Percentiles rank a stretch among this genome's conserved stretches.
Conservation (phyloP, 768 basidiomycete species). For the Clavulina sp. region DNA sequence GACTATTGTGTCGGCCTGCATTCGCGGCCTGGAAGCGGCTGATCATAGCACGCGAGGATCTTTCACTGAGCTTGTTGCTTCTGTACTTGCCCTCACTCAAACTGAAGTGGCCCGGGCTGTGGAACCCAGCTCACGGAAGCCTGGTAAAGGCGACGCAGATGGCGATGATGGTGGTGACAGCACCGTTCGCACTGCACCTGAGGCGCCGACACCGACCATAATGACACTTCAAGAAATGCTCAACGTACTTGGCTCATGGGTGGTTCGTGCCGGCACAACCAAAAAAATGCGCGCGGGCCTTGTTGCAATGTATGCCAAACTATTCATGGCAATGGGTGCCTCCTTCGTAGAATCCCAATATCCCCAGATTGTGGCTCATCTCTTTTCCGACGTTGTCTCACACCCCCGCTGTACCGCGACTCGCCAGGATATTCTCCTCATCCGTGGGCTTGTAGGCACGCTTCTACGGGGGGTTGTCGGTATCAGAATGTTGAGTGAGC, state of each 20-base stretch:
- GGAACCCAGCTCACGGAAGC: conserved; percentile 37
- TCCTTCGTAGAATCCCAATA: conserved; percentile 73
- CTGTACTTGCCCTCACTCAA: conserved; percentile 73
- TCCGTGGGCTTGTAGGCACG: conserved; percentile 56
- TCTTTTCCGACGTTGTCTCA: conserved; percentile 61
- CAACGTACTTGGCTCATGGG: conserved; percentile 53
- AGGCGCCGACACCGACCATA: conserved; percentile 48
- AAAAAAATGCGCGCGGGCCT: conserved; percentile 68
- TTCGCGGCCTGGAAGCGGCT: conserved; percentile 60
- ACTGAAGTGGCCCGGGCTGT: conserved; percentile 24
- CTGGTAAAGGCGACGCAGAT: conserved; percentile 36
- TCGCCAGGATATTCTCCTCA: conserved; percentile 57
- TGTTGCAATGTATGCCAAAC: conserved; percentile 70
- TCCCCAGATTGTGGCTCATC: conserved; percentile 54
- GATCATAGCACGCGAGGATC: conserved; percentile 73
- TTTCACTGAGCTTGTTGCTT: conserved; percentile 63
- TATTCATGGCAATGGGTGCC: conserved; percentile 58
- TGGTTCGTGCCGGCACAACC: conserved; percentile 54
- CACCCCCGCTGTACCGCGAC: conserved; percentile 33
- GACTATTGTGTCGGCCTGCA: conserved; percentile 41
- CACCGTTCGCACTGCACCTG: conserved; percentile 24
- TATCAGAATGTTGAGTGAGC: conserved; percentile 76
- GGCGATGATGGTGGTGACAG: conserved; percentile 39
- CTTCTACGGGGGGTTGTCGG: conserved; percentile 76
- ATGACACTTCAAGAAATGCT: conserved; percentile 69